Evolutionary conservation across 495 filamentous ascomycete genomes (phyloP), one percentile per base, ranked within the genome.

Genomic region (Annulohypoxylon stygium): DNA sequence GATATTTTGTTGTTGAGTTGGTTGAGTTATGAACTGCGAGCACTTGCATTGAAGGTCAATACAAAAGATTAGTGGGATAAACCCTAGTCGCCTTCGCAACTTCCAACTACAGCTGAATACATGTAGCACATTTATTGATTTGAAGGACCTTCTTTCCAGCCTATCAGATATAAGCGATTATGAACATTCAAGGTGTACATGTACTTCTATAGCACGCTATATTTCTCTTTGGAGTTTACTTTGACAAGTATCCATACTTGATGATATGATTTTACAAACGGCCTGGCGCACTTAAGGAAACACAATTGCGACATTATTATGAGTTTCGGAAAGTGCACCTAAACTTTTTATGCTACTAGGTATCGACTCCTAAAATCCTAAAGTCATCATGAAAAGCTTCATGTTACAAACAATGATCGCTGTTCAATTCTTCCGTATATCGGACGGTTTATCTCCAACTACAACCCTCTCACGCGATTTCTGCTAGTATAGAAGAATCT

Each of bases 391-490:
- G 30, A 37, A 45, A 26, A 60, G 18, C 16, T 59, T 59, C 55
- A 60, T 58, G 33, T 20, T 23, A 39, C 11, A 58, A 10, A n/a
- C 8, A 16, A 58, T 20, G 50, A 2, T 10, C 4, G 8, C 0
- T 4, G 1, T 8, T 33, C 3, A 33, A 3, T 33, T n/a, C 25
- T 26, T 54, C 23, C 25, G 25, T 33, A 33, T 5, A 33, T 54
- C 50, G 23, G 25, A 54, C 3, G 8, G 12, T 36, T 16, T 20
- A 41, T 12, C n/a, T 25, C 33, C 34, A 41, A 33, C 34, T 20
- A n/a, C 34, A 59, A 47, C 37, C 45, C 6, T 61, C 55, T 65
- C 20, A 48, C 61, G 61, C 43, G 43, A 70, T 70, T 45, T 60
- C 12, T 23, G 4, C 7, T 41, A 33, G 34, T 41, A 57, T 66